phyloP scores from a whole-genome alignment of 2,329 filamentous ascomycete species.

The Fusarium ambrosium region DNA sequence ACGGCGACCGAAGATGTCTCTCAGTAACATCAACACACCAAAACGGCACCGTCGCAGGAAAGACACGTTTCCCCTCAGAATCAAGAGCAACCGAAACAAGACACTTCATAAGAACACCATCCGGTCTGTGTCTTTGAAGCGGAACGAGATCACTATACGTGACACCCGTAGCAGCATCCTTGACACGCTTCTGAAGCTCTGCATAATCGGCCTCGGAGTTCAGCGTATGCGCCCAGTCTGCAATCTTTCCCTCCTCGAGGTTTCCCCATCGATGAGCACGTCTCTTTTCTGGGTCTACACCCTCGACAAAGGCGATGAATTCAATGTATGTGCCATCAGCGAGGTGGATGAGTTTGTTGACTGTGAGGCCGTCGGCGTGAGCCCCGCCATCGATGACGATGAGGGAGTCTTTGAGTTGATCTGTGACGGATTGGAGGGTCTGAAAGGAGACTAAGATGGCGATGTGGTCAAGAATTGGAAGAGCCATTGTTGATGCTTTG shows the following conservation, averaged over 20 bases:
- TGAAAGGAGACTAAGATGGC: conserved; percentile 71
- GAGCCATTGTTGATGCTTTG: conserved; percentile 12
- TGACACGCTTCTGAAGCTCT: conserved; percentile 54
- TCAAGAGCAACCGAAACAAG: conserved; percentile 62
- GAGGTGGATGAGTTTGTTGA: conserved; percentile 74
- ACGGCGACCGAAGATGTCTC: conserved; percentile 68
- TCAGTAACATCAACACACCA: conserved; percentile 75
- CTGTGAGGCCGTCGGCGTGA: conserved; percentile 71
- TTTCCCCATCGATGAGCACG: conserved; percentile 70
- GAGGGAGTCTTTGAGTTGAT: conserved; percentile 67
- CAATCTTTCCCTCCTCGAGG: conserved; percentile 61
- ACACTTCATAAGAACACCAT: conserved; percentile 72
- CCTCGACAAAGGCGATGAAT: conserved; percentile 72
- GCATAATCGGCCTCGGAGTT: conserved; percentile 52
- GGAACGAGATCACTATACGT: conserved; percentile 62
- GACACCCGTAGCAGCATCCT: conserved; percentile 50
- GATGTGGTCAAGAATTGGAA: conserved; percentile 70
- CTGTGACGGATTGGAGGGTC: conserved; percentile 61
- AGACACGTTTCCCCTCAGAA: conserved; percentile 39
- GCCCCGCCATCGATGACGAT: conserved; percentile 70
- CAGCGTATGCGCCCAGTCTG: conserved; percentile 73
- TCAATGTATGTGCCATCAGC: conserved; percentile 76
- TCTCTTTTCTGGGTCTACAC: conserved; percentile 54
- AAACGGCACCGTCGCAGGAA: conserved; percentile 70
- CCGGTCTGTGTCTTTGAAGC: conserved; percentile 67